Evolutionary conservation across 2,329 filamentous ascomycete genomes (phyloP).

Genomic region (Monilinia aucupariae): DNA sequence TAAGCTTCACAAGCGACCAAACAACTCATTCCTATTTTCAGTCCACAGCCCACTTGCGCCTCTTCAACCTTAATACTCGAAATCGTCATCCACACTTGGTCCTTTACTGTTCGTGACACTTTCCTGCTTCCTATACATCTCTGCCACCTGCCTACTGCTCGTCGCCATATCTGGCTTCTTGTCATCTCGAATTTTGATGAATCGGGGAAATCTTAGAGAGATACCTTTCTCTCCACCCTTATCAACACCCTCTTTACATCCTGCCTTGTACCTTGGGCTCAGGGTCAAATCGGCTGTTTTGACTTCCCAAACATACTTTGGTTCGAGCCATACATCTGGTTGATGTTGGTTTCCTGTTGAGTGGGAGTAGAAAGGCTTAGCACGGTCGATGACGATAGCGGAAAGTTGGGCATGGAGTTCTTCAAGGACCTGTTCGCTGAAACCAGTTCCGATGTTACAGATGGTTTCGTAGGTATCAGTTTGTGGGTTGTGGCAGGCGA

Average conservation of each 20-base stretch:
- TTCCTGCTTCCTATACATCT: conserved; percentile 97
- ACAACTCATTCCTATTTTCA: neutral
- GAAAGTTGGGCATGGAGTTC: conserved; percentile 73
- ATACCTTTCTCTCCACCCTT: conserved; percentile 69
- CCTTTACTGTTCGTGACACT: conserved; percentile 76
- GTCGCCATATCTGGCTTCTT: conserved; percentile 94
- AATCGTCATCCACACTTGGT: conserved; percentile 88
- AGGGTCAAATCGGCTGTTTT: conserved; percentile 94
- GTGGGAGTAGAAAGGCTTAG: conserved; percentile 93
- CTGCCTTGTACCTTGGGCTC: conserved; percentile 90
- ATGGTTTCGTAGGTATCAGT: conserved; percentile 87
- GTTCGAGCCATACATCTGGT: conserved; percentile 98
- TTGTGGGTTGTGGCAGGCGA: conserved; percentile 83
- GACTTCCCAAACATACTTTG: conserved; percentile 92
- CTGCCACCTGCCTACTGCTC: conserved; percentile 75
- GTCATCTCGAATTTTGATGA: conserved; percentile 86
- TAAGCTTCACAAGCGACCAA: neutral
- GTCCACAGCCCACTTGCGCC: neutral
- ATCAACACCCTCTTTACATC: conserved; percentile 72
- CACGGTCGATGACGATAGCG: conserved; percentile 73
- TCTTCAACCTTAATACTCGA: conserved; percentile 66
- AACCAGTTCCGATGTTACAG: conserved; percentile 97
- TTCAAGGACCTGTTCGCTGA: conserved; percentile 90
- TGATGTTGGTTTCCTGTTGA: conserved; percentile 82
- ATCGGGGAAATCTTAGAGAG: conserved; percentile 83